Evolutionary conservation across 768 basidiomycete genomes (phyloP).

Genomic region (Pulveroboletus sp.): DNA sequence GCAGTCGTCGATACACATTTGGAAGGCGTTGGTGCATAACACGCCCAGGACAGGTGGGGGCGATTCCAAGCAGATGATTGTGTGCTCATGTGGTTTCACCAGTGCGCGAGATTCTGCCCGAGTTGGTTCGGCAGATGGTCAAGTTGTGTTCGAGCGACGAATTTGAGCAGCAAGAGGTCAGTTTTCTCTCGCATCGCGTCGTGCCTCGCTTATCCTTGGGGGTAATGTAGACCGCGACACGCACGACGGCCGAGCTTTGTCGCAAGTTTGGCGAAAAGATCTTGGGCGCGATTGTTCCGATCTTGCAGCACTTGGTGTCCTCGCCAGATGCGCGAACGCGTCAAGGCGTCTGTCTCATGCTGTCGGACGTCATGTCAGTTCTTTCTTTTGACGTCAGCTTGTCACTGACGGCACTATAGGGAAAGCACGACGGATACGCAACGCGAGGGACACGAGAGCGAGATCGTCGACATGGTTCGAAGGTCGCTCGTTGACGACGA

Average conservation of each 20-base stretch:
- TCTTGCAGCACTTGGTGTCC: slow-evolving; percentile 62
- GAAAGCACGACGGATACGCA: slow-evolving; percentile 80
- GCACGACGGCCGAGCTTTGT: slow-evolving; percentile 85
- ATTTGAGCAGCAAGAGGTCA: slow-evolving; percentile 86
- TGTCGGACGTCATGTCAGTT: slow-evolving; percentile 87
- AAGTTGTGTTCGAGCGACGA: slow-evolving; percentile 73
- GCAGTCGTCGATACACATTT: slow-evolving; percentile 89
- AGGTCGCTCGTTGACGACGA: slow-evolving; percentile 85
- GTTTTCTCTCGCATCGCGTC: neutral
- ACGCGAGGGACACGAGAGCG: slow-evolving; percentile 83
- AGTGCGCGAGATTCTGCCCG: slow-evolving; percentile 89
- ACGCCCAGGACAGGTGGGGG: slow-evolving; percentile 79
- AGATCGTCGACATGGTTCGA: slow-evolving; percentile 83
- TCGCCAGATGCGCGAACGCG: slow-evolving; percentile 62
- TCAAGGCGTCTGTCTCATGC: slow-evolving; percentile 83
- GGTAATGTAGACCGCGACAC: slow-evolving; percentile 62
- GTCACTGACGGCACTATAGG: slow-evolving; percentile 45
- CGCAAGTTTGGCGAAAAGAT: slow-evolving; percentile 95
- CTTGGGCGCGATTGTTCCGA: slow-evolving; percentile 75
- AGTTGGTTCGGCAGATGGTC: slow-evolving; percentile 76
- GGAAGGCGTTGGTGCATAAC: slow-evolving; percentile 97
- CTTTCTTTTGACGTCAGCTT: neutral
- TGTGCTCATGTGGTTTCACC: slow-evolving; percentile 9
- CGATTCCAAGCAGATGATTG: neutral
- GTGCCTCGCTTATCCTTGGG: neutral